Conservation (phyloP, 352 stramenopile species). For the Phytopythium ostracodes region DNA sequence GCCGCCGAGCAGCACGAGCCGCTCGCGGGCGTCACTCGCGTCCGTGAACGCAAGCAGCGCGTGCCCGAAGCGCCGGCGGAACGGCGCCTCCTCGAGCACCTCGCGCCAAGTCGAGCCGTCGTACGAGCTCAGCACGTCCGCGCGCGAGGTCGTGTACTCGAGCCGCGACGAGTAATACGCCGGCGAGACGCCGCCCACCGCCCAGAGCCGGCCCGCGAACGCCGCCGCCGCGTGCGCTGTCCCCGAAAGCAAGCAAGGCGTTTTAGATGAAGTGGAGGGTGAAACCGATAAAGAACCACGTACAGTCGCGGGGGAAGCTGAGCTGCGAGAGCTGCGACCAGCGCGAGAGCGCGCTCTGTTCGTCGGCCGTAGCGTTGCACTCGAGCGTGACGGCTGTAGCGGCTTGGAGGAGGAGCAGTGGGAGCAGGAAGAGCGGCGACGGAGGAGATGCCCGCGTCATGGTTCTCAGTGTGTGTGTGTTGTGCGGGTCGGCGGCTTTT, state of each 20-base stretch:
- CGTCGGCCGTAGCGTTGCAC: conserved; percentile 47
- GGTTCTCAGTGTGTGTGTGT: background rate
- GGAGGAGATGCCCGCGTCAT: background rate
- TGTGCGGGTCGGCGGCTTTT: background rate
- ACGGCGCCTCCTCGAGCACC: conserved; percentile 68
- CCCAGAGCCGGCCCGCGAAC: conserved; percentile 61
- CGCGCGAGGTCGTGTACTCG: conserved; percentile 60
- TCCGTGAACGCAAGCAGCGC: conserved; percentile 61
- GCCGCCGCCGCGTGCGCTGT: conserved; percentile 62
- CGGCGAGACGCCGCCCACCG: conserved; percentile 68
- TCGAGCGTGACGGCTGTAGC: conserved; percentile 18
- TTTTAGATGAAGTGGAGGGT: background rate
- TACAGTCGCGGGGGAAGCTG: conserved; percentile 71
- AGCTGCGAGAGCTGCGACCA: conserved; percentile 50
- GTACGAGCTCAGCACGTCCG: conserved; percentile 56
- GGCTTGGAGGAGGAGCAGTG: background rate
- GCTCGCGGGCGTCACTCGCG: conserved; percentile 37
- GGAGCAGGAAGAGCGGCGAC: background rate
- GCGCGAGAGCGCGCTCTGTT: conserved; percentile 36
- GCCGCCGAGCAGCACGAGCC: conserved; percentile 56
- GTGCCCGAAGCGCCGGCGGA: conserved; percentile 70
- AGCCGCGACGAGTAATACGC: conserved; percentile 75
- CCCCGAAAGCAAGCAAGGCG: background rate
- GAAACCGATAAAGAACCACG: background rate
- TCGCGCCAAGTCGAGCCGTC: conserved; percentile 60